Conservation (phyloP, 805 yeast species). For the Candida argentea region DNA sequence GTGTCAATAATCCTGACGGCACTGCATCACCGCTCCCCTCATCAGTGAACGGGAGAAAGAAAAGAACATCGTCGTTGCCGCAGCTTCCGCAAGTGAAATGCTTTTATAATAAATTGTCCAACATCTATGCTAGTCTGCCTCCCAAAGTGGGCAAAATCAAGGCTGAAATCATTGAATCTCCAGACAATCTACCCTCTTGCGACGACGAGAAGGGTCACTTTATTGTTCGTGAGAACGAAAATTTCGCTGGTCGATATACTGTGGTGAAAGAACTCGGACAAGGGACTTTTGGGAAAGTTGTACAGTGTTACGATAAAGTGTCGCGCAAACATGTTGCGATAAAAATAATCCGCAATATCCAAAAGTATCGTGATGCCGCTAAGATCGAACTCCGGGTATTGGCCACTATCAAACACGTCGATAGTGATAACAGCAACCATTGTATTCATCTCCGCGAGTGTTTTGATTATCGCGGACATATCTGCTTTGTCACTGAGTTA, state of each 20-base stretch:
- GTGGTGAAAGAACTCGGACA: conserved; percentile 71
- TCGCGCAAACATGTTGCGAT: conserved; percentile 67
- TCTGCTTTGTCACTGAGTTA: conserved; percentile 86
- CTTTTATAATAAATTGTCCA: conserved; percentile 29
- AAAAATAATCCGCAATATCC: conserved; percentile 85
- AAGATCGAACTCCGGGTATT: conserved; percentile 83
- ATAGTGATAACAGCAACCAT: conserved; percentile 53
- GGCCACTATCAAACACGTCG: conserved; percentile 61
- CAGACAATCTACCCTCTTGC: conserved; percentile 26
- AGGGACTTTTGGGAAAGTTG: conserved; percentile 89
- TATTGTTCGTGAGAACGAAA: conserved; percentile 45
- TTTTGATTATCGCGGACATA: conserved; percentile 87
- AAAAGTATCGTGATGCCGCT: conserved; percentile 92
- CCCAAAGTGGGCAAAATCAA: conserved; percentile 31
- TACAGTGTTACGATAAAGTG: conserved; percentile 64
- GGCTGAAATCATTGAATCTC: conserved; percentile 29
- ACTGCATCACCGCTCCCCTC: neutral
- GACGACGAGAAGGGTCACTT: conserved; percentile 72
- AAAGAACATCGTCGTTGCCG: conserved; percentile 33
- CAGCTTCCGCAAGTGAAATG: conserved; percentile 36
- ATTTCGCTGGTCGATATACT: conserved; percentile 66
- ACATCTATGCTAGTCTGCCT: conserved; percentile 23
- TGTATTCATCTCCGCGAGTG: conserved; percentile 85
- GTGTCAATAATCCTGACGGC: conserved; percentile 20
- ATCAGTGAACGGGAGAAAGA: conserved; percentile 16